Evolutionary conservation across 345 rosid genomes (phyloP).

Genomic region (Hibiscus trionum): DNA sequence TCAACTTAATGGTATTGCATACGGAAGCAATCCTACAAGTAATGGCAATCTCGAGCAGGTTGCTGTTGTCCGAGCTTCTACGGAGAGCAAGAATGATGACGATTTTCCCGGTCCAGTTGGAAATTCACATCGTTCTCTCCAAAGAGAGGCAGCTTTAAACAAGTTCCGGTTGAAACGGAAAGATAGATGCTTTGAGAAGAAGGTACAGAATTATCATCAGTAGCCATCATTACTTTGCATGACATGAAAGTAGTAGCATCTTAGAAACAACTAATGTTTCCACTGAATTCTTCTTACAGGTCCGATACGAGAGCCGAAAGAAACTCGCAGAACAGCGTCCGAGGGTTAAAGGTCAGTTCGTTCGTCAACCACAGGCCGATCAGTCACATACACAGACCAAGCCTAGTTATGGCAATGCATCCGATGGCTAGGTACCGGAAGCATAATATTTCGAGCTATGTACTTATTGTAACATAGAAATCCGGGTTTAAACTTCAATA

Average conservation of each 20-base stretch:
- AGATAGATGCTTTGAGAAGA: constrained; percentile 88
- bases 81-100: constrained; percentile 51
- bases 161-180: constrained; percentile 93
- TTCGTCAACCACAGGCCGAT: constrained; percentile 37
- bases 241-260: background rate
- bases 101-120: constrained; percentile 25
- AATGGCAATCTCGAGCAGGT: constrained; percentile 43
- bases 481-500: background rate
- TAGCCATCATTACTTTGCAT: background rate
- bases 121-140: constrained; percentile 39
- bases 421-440: constrained; percentile 2
- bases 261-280: background rate
- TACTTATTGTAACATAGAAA: background rate
- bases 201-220: constrained; percentile 39
- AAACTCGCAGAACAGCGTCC: constrained; percentile 78
- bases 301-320: constrained; percentile 68
- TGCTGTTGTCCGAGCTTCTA: constrained; percentile 23
- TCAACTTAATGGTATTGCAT: constrained; percentile 32
- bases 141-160: constrained; percentile 81
- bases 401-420: constrained; percentile 12
- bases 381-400: constrained; percentile 14
- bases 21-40: constrained; percentile 41
- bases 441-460: background rate
- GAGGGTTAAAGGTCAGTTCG: constrained; percentile 69
- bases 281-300: constrained; percentile 26